These are phyloP conservation scores for Chlorophyllum brunneum DNA, from an alignment of 768 basidiomycete species.

Conservation along the genomic window DNA sequence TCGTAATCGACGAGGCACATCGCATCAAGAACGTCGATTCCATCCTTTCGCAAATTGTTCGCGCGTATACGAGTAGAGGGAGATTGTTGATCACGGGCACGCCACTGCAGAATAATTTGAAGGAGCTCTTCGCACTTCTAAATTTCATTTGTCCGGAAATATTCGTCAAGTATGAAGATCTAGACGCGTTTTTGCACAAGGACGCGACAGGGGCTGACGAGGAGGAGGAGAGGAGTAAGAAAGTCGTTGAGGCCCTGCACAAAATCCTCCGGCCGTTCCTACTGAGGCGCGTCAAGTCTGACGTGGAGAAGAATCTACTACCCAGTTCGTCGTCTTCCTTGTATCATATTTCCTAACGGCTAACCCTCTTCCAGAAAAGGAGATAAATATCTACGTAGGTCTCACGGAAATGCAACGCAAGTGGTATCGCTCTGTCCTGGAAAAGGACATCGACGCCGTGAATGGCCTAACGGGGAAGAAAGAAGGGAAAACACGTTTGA, in stretches of 20 bases:
- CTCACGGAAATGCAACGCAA: conserved; percentile 97
- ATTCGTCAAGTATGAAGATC: conserved; percentile 85
- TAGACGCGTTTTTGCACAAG: conserved; percentile 93
- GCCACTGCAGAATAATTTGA: conserved; percentile 93
- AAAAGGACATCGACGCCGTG: conserved; percentile 98
- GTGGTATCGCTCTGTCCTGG: conserved; percentile 94
- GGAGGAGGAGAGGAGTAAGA: conserved; percentile 84
- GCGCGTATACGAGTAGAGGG: conserved; percentile 84
- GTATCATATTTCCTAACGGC: not conserved
- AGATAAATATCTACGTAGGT: conserved; percentile 97
- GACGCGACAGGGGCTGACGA: conserved; percentile 63
- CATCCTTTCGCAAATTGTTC: conserved; percentile 90
- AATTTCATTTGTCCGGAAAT: conserved; percentile 98
- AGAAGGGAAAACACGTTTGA: conserved; percentile 94
- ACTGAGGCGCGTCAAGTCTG: conserved; percentile 88
- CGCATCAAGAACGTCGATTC: conserved; percentile 99
- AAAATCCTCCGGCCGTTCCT: conserved; percentile 96
- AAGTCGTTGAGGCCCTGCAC: conserved; percentile 94
- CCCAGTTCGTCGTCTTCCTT: conserved; percentile 53
- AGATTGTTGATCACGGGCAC: conserved; percentile 95
- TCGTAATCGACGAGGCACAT: conserved; percentile 97
- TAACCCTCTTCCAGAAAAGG: conserved; percentile 64
- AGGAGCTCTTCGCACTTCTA: conserved; percentile 87
- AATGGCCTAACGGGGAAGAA: conserved; percentile 98
- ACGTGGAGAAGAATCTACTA: conserved; percentile 93